Conservation (phyloP, 352 stramenopile species). For the Globisporangium alternatum region DNA sequence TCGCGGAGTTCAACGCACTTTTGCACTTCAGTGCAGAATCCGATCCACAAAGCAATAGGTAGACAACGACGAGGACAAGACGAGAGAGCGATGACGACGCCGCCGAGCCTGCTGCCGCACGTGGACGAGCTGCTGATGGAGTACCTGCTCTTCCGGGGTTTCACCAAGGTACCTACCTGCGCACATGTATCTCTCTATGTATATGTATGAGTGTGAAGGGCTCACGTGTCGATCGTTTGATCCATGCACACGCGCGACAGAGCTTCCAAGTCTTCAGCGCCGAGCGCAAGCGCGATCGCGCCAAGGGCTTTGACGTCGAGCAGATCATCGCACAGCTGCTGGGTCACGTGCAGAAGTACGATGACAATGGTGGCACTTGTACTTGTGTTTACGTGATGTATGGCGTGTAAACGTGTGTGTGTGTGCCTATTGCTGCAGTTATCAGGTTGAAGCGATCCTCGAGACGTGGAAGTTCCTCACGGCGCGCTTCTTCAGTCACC, state of each 20-base stretch:
- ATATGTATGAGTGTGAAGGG: neutral
- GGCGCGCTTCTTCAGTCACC: constrained; percentile 75
- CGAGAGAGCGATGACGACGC: neutral
- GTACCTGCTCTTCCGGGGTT: constrained; percentile 83
- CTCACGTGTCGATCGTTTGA: too few species aligned
- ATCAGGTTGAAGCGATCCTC: constrained; percentile 70
- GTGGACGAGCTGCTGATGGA: constrained; percentile 86
- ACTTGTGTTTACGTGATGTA: neutral
- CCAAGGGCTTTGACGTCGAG: constrained; percentile 74
- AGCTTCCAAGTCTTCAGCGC: constrained; percentile 76
- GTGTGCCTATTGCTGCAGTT: constrained; percentile 29
- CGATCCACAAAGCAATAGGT: constrained; percentile 1
- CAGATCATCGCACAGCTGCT: constrained; percentile 74
- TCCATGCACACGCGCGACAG: constrained; percentile 14
- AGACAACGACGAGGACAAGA: neutral
- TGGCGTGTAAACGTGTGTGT: neutral
- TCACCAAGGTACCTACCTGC: constrained; percentile 50
- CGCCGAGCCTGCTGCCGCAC: constrained; percentile 57
- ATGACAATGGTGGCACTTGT: neutral
- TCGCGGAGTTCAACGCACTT: neutral
- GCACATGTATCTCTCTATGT: neutral
- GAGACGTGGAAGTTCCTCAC: constrained; percentile 81
- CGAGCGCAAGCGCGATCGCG: constrained; percentile 72
- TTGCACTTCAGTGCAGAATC: neutral
- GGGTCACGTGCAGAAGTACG: constrained; percentile 50